A percentile compares a stretch with the other conserved stretches of the same genome.
These are phyloP conservation scores for Sporobolomyces pararoseus DNA, from an alignment of 768 basidiomycete species.

Conservation along the genomic window DNA sequence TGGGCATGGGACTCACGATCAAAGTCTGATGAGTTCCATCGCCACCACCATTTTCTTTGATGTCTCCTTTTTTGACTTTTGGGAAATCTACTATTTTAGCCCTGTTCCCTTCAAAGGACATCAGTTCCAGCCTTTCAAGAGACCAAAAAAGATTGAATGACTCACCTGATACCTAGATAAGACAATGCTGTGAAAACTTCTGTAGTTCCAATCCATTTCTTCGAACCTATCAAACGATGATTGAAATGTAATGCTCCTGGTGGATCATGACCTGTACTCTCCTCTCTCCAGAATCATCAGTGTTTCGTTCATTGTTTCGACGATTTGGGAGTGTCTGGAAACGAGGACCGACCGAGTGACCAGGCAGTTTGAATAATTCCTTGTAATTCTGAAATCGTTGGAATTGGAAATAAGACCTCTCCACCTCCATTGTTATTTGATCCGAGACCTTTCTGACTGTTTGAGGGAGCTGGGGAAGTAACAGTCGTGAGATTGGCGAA, in stretches of 20 bases:
- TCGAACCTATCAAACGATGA: conserved; percentile 30
- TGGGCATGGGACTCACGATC: conserved; percentile 10
- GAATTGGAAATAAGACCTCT: conserved; percentile 17
- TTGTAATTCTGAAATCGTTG: conserved; percentile 41
- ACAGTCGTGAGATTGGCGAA: background rate
- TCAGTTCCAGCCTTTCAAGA: no score
- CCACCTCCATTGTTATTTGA: background rate
- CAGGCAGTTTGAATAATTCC: conserved; percentile 40
- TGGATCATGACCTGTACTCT: conserved; percentile 39
- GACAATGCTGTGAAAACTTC: conserved; percentile 43
- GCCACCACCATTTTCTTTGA: background rate
- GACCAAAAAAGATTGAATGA: background rate
- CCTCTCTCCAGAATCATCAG: background rate
- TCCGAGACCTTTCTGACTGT: background rate
- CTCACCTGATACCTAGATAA: conserved; percentile 39
- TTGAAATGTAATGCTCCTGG: conserved; percentile 38
- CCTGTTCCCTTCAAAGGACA: conserved; percentile 20
- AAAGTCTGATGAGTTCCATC: conserved; percentile 26
- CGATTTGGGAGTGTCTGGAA: background rate
- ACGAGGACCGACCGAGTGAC: conserved; percentile 18
- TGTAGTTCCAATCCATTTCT: conserved; percentile 45
- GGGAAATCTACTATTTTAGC: conserved; percentile 43
- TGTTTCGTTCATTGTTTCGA: background rate
- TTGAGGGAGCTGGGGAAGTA: no score
- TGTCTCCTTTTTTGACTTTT: background rate